These are phyloP conservation scores for Zygosaccharomyces pseudorouxii DNA, from an alignment of 805 yeast genomes.

Conservation along the genomic window DNA sequence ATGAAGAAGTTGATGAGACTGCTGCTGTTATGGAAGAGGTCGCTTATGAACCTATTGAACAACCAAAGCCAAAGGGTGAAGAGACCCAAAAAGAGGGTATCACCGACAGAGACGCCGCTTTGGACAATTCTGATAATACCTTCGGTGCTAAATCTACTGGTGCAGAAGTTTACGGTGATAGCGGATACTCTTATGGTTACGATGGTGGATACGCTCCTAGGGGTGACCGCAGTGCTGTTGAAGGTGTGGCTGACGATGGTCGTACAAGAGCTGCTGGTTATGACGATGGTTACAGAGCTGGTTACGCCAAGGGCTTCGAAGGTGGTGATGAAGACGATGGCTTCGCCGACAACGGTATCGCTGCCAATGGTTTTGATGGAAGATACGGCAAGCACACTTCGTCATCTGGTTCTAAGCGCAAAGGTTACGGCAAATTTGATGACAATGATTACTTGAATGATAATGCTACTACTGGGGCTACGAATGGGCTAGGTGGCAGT, in stretches of 20 bases:
- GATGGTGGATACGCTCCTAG: background rate
- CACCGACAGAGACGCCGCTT: background rate
- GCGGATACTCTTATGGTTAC: background rate
- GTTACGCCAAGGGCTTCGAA: background rate
- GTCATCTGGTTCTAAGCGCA: background rate
- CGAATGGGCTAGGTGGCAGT: background rate
- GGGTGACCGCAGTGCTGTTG: background rate
- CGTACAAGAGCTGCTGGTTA: background rate
- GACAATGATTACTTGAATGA: background rate
- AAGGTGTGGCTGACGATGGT: slow-evolving; percentile 27
- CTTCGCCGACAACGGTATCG: background rate
- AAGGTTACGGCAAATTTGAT: background rate
- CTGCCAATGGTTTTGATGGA: background rate
- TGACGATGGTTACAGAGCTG: slow-evolving; percentile 2
- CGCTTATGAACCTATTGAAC: background rate
- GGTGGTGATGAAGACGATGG: background rate
- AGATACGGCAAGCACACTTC: background rate
- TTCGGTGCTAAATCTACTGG: background rate
- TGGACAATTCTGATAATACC: background rate
- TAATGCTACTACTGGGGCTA: background rate
- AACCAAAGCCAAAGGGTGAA: background rate
- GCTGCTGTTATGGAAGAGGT: slow-evolving; percentile 16
- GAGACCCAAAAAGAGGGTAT: background rate
- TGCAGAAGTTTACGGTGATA: background rate
- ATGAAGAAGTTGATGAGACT: slow-evolving; percentile 11